phyloP scores from a whole-genome alignment of 257 asterid species.

The Nicotiana obtusifolia region DNA sequence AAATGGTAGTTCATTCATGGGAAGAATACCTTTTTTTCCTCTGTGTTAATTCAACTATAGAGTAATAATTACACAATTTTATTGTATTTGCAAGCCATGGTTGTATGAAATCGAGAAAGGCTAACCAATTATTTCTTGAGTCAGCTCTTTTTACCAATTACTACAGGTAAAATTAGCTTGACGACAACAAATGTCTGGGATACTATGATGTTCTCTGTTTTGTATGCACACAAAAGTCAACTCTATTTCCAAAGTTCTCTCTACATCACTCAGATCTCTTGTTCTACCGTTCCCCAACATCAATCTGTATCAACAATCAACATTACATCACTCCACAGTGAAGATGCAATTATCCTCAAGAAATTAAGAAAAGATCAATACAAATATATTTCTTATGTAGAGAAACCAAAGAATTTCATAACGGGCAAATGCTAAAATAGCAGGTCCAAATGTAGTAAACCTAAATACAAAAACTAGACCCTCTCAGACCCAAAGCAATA shows the following conservation, averaged over 20 bases:
- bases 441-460: neutral
- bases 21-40: neutral
- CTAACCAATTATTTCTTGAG: neutral
- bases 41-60: neutral
- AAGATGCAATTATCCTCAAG: neutral
- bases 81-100: neutral
- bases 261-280: neutral
- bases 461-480: neutral
- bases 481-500: neutral
- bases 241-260: neutral
- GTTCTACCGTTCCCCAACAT: neutral
- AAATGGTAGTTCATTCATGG: constrained; percentile 5
- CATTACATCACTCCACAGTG: neutral
- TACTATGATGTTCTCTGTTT: neutral
- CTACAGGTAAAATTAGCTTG: neutral
- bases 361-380: neutral
- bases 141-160: neutral
- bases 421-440: neutral
- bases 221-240: neutral
- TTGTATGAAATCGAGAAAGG: neutral
- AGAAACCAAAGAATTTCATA: neutral
- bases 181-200: neutral
- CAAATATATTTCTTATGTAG: neutral
- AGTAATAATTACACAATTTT: neutral
- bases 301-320: neutral